Percentiles rank a stretch among this genome's conserved stretches.
These are phyloP conservation scores for Fusarium drepaniforme DNA, from an alignment of 2,329 filamentous ascomycete species.

Conservation along the genomic window DNA sequence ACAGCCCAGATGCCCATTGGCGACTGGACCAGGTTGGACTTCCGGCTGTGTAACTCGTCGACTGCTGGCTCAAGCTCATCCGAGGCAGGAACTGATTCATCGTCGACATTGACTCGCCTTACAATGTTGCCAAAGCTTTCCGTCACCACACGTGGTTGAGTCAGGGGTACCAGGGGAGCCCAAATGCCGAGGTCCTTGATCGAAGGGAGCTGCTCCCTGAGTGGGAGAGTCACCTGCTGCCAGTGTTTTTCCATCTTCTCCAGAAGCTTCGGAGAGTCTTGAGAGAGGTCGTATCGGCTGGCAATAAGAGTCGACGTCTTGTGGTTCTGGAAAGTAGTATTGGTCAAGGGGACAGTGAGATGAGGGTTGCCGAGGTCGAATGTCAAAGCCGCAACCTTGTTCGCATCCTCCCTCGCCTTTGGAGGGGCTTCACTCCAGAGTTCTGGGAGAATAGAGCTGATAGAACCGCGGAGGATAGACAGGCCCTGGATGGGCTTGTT, in stretches of 20 bases:
- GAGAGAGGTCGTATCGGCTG: slow-evolving; percentile 45
- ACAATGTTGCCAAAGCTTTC: slow-evolving; percentile 85
- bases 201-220: slow-evolving; percentile 33
- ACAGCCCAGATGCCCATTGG: slow-evolving; percentile 80
- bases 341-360: slow-evolving; percentile 75
- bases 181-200: slow-evolving; percentile 45
- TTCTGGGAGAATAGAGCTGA: slow-evolving; percentile 56
- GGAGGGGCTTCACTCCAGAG: slow-evolving; percentile 55
- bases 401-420: slow-evolving; percentile 45
- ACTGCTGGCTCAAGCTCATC: slow-evolving; percentile 77
- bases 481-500: slow-evolving; percentile 57
- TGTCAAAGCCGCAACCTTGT: slow-evolving; percentile 56
- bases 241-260: slow-evolving; percentile 51
- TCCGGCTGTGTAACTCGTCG: slow-evolving; percentile 65
- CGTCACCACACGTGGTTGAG: slow-evolving; percentile 70
- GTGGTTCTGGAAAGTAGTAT: slow-evolving; percentile 82
- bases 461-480: slow-evolving; percentile 62
- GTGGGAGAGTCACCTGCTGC: slow-evolving; percentile 52
- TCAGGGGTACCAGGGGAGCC: slow-evolving; percentile 72
- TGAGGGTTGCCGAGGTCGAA: slow-evolving; percentile 53
- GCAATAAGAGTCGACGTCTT: slow-evolving; percentile 68
- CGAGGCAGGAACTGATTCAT: slow-evolving; percentile 70
- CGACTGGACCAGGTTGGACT: slow-evolving; percentile 49
- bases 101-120: slow-evolving; percentile 67
- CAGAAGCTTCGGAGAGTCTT: slow-evolving; percentile 34